Percentiles rank a stretch among this genome's conserved stretches.
phyloP scores from a whole-genome alignment of 495 filamentous ascomycete species.

The Glonium stellatum region DNA sequence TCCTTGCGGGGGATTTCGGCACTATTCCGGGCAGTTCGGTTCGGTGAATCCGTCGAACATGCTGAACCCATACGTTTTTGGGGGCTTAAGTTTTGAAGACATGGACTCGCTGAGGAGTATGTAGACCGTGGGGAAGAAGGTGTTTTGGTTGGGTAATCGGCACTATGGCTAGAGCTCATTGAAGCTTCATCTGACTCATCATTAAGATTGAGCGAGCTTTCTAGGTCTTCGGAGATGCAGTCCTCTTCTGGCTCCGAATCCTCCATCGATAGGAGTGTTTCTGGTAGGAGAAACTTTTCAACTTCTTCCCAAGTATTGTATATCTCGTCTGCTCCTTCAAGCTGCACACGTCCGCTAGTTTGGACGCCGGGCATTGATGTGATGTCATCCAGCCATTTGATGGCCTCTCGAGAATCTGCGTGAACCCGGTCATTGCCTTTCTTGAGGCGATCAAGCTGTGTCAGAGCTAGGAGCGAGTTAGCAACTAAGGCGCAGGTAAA shows the following conservation, averaged over 20 bases:
- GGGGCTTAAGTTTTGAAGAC: constrained; percentile 40
- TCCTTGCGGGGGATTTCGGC: constrained; percentile 9
- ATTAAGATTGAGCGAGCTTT: constrained; percentile 48
- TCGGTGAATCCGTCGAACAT: constrained; percentile 10
- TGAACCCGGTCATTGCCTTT: constrained; percentile 49
- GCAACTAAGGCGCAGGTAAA: neutral
- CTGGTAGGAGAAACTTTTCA: constrained; percentile 49
- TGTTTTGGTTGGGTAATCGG: constrained; percentile 40
- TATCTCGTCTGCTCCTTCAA: constrained; percentile 47
- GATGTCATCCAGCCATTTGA: constrained; percentile 59
- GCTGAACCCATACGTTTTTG: constrained; percentile 34
- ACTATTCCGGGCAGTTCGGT: constrained; percentile 26
- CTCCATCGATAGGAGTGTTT: constrained; percentile 35
- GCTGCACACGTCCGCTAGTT: constrained; percentile 20
- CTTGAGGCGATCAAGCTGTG: constrained; percentile 50
- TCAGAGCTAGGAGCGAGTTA: constrained; percentile 41
- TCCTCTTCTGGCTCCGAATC: constrained; percentile 44
- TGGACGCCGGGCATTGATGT: constrained; percentile 47
- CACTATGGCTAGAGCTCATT: constrained; percentile 45
- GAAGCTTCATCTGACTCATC: constrained; percentile 44
- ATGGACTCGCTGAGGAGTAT: constrained; percentile 27
- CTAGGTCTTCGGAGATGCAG: constrained; percentile 46
- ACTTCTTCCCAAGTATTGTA: constrained; percentile 56
- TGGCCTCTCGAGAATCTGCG: constrained; percentile 56
- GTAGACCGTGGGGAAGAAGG: constrained; percentile 46